Conservation (phyloP, 805 yeast genomes). For the Cyberlindnera subsufficiens region DNA sequence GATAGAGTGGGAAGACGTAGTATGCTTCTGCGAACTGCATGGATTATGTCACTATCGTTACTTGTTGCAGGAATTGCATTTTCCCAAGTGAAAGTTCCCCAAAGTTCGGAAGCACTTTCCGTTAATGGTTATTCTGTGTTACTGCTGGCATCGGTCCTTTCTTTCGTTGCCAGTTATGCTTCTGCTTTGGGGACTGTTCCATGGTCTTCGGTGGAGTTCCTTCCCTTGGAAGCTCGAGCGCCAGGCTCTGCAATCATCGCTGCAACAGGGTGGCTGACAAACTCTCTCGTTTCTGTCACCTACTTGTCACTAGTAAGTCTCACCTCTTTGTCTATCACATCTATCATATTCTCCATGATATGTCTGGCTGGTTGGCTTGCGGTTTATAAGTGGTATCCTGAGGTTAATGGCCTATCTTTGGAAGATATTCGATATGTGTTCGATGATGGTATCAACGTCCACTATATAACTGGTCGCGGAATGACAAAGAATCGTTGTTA, state of each 20-base stretch:
- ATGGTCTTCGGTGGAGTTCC: constrained; percentile 39
- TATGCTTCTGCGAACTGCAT: constrained; percentile 37
- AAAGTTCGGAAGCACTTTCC: not conserved
- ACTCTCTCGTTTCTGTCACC: constrained; percentile 29
- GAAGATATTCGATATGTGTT: constrained; percentile 37
- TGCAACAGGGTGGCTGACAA: constrained; percentile 37
- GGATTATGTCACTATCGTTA: constrained; percentile 34
- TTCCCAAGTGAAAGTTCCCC: constrained; percentile 1
- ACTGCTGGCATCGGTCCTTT: constrained; percentile 26
- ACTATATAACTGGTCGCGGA: constrained; percentile 16
- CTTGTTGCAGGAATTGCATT: constrained; percentile 28
- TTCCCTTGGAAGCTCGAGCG: constrained; percentile 36
- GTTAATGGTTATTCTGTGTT: constrained; percentile 10
- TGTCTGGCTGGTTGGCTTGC: constrained; percentile 34
- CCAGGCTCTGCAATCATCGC: constrained; percentile 37
- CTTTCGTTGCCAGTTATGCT: constrained; percentile 37
- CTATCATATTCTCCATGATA: constrained; percentile 28
- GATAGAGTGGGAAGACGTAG: constrained; percentile 44
- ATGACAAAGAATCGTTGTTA: no score
- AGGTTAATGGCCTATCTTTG: constrained; percentile 37
- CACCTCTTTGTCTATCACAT: constrained; percentile 28
- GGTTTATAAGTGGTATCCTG: constrained; percentile 36
- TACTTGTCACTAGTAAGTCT: constrained; percentile 28
- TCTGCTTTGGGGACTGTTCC: constrained; percentile 40
- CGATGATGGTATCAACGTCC: constrained; percentile 33